These are phyloP conservation scores for Dendrobium officinale DNA, from an alignment of 106 monocot species.

Conservation along the genomic window DNA sequence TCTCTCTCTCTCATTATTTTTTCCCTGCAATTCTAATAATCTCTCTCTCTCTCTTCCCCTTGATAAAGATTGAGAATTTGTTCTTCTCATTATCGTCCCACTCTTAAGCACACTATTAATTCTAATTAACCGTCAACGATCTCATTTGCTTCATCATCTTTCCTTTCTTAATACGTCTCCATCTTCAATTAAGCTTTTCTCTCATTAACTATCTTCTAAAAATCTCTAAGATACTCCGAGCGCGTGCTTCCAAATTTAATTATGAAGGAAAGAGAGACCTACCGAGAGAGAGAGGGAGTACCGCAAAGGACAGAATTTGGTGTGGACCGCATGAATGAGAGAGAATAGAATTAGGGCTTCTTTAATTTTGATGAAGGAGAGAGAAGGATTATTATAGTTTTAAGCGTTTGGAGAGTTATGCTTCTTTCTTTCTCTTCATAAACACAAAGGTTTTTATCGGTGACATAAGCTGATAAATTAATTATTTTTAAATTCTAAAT, in stretches of 20 bases:
- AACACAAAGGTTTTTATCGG: no score
- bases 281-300: neutral
- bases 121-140: no score
- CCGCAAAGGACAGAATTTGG: neutral
- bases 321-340: neutral
- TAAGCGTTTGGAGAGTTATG: neutral
- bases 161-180: neutral
- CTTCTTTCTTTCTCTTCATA: no score
- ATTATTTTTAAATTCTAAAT: no score
- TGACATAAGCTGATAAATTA: no score
- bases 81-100: neutral
- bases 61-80: neutral
- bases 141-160: no score
- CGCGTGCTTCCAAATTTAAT: neutral
- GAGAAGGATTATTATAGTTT: neutral
- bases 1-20: neutral
- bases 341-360: neutral
- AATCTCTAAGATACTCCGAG: neutral
- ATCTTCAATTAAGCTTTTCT: no score
- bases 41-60: neutral
- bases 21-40: neutral
- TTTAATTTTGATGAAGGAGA: neutral
- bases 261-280: neutral
- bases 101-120: no score
- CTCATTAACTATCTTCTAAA: neutral